Conservation (phyloP, 177 flowering plant genomes). For the Vitis hybrid region DNA sequence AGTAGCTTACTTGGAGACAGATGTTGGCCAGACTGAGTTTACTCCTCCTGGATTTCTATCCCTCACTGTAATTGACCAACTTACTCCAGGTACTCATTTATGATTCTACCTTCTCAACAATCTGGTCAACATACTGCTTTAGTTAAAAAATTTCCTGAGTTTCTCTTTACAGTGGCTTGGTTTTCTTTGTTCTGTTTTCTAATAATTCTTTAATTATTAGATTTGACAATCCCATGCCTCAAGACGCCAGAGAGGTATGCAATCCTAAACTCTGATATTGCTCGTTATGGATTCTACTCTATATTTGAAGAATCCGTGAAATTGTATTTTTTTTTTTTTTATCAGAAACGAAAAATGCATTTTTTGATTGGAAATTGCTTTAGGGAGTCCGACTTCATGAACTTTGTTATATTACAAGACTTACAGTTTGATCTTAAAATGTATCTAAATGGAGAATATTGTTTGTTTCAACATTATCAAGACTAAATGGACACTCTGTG, state of each 20-base stretch:
- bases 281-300: not conserved
- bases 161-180: not conserved
- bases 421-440: no score
- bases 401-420: no score
- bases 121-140: not conserved
- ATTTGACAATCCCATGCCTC: slow-evolving; percentile 70
- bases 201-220: slow-evolving; percentile 24
- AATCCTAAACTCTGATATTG: not conserved
- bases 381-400: no score
- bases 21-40: slow-evolving; percentile 96
- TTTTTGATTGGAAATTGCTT: no score
- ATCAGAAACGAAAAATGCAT: no score
- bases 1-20: slow-evolving; percentile 92
- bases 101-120: not conserved
- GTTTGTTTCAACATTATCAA: no score
- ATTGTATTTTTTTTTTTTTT: not conserved
- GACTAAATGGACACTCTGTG: no score
- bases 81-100: slow-evolving; percentile 53
- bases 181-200: slow-evolving; percentile 4
- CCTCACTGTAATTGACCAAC: slow-evolving; percentile 59
- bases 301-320: not conserved
- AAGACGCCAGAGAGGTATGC: slow-evolving; percentile 81
- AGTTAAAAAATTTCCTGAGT: not conserved
- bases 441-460: no score
- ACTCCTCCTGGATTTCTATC: slow-evolving; percentile 91